These are phyloP conservation scores for Metarhizium album DNA, from an alignment of 2,329 filamentous ascomycete species.

Conservation along the genomic window DNA sequence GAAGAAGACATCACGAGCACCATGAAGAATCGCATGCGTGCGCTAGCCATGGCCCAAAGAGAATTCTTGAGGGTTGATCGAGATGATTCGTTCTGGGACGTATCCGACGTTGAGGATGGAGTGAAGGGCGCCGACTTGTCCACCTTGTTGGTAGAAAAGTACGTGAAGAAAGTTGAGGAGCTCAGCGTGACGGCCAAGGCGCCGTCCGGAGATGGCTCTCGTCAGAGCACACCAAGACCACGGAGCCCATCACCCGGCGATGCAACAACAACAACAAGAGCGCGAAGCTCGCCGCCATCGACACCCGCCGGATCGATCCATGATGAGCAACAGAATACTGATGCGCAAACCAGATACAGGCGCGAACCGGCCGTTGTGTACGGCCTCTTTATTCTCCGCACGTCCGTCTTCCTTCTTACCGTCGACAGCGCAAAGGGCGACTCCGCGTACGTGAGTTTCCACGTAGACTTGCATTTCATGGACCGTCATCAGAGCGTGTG, in stretches of 20 bases:
- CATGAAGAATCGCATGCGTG: constrained; percentile 25
- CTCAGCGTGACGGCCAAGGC: neutral
- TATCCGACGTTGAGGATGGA: constrained; percentile 10
- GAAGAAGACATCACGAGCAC: constrained; percentile 22
- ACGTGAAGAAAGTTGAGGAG: constrained; percentile 1
- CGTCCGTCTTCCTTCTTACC: constrained; percentile 28
- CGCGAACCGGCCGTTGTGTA: constrained; percentile 30
- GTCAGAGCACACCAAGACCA: neutral
- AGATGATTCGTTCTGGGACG: constrained; percentile 21
- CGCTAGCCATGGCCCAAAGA: constrained; percentile 25
- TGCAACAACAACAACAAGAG: neutral
- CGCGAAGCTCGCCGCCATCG: neutral
- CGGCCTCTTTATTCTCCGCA: constrained; percentile 31
- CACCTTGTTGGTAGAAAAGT: constrained; percentile 7
- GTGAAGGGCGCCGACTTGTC: neutral
- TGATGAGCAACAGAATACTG: neutral
- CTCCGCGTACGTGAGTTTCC: constrained; percentile 28
- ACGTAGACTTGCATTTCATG: constrained; percentile 30
- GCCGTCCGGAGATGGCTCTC: neutral
- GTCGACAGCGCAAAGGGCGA: constrained; percentile 26
- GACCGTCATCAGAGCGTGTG: constrained; percentile 30
- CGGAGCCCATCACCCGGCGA: neutral
- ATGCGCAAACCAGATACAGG: constrained; percentile 11
- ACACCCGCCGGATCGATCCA: neutral
- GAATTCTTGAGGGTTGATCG: constrained; percentile 21